Conservation (phyloP, 345 rosid species). For the Cardiospermum halicacabum region DNA sequence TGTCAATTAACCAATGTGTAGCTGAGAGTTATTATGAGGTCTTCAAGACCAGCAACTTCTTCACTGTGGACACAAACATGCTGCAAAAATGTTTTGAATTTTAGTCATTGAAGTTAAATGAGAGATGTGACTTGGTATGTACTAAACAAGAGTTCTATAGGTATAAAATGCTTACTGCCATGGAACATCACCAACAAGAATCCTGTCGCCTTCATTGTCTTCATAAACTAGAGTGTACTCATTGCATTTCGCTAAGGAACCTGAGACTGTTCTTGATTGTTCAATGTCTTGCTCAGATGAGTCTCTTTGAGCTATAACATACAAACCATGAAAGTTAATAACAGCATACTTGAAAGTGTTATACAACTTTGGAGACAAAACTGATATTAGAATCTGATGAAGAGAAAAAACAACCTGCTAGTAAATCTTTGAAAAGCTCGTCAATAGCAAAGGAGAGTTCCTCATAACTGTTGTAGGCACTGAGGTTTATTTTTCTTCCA, state of each 20-base stretch:
- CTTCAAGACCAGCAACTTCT: conserved; percentile 42
- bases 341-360: neutral
- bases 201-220: conserved; percentile 48
- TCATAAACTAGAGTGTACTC: conserved; percentile 41
- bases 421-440: conserved; percentile 39
- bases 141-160: neutral
- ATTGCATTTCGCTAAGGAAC: conserved; percentile 15
- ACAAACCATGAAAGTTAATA: neutral
- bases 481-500: conserved; percentile 43
- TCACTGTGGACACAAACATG: conserved; percentile 42
- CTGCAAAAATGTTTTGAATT: conserved; percentile 22
- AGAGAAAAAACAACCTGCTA: conserved; percentile 26
- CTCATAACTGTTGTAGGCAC: conserved; percentile 39
- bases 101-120: neutral
- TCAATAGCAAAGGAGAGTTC: conserved; percentile 39
- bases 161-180: conserved; percentile 32
- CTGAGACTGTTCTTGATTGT: neutral
- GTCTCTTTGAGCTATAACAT: conserved; percentile 19
- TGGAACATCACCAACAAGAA: conserved; percentile 49
- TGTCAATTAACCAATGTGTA: conserved; percentile 18
- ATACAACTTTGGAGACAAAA: neutral
- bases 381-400: neutral
- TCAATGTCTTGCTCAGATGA: conserved; percentile 3
- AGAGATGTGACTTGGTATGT: neutral
- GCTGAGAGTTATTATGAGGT: conserved; percentile 25